phyloP scores from a whole-genome alignment of 2,329 filamentous ascomycete genomes.

The Ampelomyces quisqualis region DNA sequence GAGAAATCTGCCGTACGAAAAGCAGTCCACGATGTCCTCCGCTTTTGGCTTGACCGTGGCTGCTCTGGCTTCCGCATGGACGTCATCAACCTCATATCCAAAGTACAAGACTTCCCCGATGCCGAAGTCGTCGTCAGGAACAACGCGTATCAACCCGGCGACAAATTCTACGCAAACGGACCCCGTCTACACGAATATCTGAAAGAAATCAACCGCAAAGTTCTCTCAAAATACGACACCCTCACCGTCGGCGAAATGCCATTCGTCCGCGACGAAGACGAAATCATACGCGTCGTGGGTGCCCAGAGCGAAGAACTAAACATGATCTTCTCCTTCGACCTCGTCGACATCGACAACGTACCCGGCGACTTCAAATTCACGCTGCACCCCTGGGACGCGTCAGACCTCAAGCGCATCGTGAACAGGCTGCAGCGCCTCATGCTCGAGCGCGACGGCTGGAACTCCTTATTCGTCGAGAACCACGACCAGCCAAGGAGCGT shows the following conservation, averaged over 20 bases:
- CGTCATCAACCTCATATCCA: slow-evolving; percentile 43
- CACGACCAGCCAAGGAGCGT: slow-evolving; percentile 56
- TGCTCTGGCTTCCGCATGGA: slow-evolving; percentile 53
- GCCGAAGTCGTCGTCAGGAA: slow-evolving; percentile 32
- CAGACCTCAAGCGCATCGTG: slow-evolving; percentile 37
- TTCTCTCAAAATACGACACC: slow-evolving; percentile 62
- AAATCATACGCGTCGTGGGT: slow-evolving; percentile 51
- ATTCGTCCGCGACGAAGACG: slow-evolving; percentile 50
- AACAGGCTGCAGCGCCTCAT: slow-evolving; percentile 41
- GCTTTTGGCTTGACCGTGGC: slow-evolving; percentile 76
- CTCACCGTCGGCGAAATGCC: slow-evolving; percentile 69
- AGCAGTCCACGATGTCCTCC: slow-evolving; percentile 71
- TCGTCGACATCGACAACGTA: slow-evolving; percentile 43
- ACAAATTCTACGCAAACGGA: slow-evolving; percentile 64
- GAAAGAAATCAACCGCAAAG: slow-evolving; percentile 61
- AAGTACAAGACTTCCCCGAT: slow-evolving; percentile 35
- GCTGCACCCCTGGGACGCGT: slow-evolving; percentile 36
- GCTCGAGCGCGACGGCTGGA: slow-evolving; percentile 48
- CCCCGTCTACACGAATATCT: slow-evolving; percentile 70
- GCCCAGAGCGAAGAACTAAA: slow-evolving; percentile 56
- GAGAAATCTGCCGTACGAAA: slow-evolving; percentile 66
- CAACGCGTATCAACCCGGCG: slow-evolving; percentile 44
- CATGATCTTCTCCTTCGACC: slow-evolving; percentile 64
- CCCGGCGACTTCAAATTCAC: slow-evolving; percentile 42
- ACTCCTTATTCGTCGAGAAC: slow-evolving; percentile 55